phyloP scores from a whole-genome alignment of 176 grass and related monocot species.

The Oryza rufipogon region DNA sequence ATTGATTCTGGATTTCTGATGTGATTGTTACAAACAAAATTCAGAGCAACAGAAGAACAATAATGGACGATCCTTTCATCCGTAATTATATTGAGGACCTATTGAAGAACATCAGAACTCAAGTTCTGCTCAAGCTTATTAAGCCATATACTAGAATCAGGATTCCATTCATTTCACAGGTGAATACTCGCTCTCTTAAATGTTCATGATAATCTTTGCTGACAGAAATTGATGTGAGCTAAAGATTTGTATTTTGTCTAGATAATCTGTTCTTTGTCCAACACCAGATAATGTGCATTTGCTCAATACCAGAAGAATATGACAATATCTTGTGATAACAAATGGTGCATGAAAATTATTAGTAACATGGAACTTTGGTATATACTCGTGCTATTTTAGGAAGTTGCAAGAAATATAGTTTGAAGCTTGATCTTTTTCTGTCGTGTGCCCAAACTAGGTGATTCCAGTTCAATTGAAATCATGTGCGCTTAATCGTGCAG shows the following conservation, averaged over 20 bases:
- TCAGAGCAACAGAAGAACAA: constrained; percentile 98
- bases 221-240: not conserved
- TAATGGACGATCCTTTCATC: constrained; percentile 99
- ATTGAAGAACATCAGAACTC: constrained; percentile 98
- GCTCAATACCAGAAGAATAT: not conserved
- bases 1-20: constrained; percentile 1
- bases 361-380: not conserved
- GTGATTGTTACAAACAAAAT: constrained; percentile 5
- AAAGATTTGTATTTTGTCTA: not conserved
- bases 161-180: constrained; percentile 99
- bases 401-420: not conserved
- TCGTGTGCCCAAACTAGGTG: not conserved
- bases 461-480: not conserved
- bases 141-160: constrained; percentile 97
- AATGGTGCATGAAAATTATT: not conserved
- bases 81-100: constrained; percentile 98
- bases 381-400: constrained; percentile 24
- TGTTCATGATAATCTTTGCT: constrained; percentile 7
- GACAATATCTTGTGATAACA: not conserved
- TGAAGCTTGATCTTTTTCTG: not conserved
- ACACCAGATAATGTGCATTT: not conserved
- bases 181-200: constrained; percentile 35
- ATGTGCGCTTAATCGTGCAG: not conserved
- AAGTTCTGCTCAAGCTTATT: constrained; percentile 98
- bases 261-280: not conserved